Evolutionary conservation across 306 rosid genomes (phyloP).

Genomic region (Vigna reflexopilosa): DNA sequence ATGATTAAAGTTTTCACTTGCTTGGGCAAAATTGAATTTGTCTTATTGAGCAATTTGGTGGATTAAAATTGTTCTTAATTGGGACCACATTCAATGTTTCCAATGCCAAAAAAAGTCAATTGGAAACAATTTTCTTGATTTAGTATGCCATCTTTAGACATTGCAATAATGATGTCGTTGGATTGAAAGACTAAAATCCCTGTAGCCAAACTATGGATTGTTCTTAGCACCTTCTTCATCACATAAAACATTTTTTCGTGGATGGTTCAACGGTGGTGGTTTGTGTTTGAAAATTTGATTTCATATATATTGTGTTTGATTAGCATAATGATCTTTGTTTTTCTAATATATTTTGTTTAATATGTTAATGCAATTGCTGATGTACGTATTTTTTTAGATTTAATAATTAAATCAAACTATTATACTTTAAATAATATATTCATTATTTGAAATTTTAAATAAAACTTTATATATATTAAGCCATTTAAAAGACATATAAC

Average conservation of each 20-base stretch:
- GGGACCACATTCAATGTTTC: slow-evolving; percentile 46
- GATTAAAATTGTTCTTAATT: neutral
- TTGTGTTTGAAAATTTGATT: slow-evolving; percentile 4
- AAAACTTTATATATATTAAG: too few relatives aligned
- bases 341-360: neutral
- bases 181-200: neutral
- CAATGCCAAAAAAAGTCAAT: slow-evolving; percentile 40
- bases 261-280: neutral
- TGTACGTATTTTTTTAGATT: neutral
- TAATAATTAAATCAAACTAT: too few relatives aligned
- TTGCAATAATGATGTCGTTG: slow-evolving; percentile 40
- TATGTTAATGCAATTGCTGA: neutral
- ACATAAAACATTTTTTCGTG: neutral
- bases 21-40: slow-evolving; percentile 42
- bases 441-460: neutral
- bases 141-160: slow-evolving; percentile 10
- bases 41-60: slow-evolving; percentile 36
- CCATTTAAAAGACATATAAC: neutral
- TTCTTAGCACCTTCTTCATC: neutral
- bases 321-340: neutral
- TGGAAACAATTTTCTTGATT: slow-evolving; percentile 1
- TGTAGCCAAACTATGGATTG: slow-evolving; percentile 24
- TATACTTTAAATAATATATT: neutral
- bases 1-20: neutral
- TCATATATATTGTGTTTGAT: neutral